Evolutionary conservation across 2,329 filamentous ascomycete species (phyloP).

Genomic region (Ramularia endophylla): DNA sequence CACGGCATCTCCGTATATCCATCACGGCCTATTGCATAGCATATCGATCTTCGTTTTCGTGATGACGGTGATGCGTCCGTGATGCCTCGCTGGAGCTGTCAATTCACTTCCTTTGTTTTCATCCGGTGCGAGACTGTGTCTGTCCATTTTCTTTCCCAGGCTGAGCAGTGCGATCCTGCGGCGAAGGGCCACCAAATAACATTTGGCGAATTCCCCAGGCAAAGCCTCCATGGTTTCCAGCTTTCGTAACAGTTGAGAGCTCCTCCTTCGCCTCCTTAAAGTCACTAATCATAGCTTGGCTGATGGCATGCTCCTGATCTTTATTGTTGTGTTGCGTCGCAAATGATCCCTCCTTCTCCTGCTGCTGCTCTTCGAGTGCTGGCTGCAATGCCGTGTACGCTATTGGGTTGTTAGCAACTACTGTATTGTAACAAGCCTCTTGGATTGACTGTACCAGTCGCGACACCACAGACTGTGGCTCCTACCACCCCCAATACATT

Average conservation of each 20-base stretch:
- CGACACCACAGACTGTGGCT: conserved; percentile 16
- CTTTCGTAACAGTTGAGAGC: conserved; percentile 6
- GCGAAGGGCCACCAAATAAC: conserved; percentile 10
- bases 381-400: conserved; percentile 28
- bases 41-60: neutral
- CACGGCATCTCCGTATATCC: neutral
- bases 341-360: conserved; percentile 23
- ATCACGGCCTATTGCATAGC: conserved; percentile 4
- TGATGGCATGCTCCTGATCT: conserved; percentile 14
- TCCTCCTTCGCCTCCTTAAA: conserved; percentile 22
- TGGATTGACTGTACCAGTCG: conserved; percentile 12
- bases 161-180: neutral
- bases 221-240: too few species aligned
- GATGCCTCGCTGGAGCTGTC: neutral
- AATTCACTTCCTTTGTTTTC: neutral
- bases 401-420: conserved; percentile 6
- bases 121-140: neutral
- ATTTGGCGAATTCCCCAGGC: conserved; percentile 24
- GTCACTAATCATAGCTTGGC: conserved; percentile 22
- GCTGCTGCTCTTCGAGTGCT: conserved; percentile 23
- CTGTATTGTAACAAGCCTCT: neutral
- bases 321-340: conserved; percentile 16
- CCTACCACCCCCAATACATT: conserved; percentile 1
- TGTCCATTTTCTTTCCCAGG: neutral
- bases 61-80: neutral